A percentile compares a stretch with the other conserved stretches of the same genome.
phyloP scores from a whole-genome alignment of 345 rosid genomes.

The Noccaea bulbosa region DNA sequence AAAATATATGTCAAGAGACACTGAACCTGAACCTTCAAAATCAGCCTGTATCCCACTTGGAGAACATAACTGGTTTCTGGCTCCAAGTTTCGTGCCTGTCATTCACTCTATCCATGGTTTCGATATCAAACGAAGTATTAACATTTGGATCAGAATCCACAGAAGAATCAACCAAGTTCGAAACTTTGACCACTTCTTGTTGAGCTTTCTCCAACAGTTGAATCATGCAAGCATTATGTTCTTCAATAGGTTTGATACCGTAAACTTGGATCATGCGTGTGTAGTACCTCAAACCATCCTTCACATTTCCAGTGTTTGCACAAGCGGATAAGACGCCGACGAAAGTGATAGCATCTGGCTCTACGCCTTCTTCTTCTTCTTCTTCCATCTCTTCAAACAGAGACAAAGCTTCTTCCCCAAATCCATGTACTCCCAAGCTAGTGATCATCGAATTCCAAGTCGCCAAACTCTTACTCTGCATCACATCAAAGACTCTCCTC shows the following conservation, averaged over 20 bases:
- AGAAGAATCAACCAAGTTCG: slow-evolving; percentile 22
- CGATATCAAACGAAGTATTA: slow-evolving; percentile 27
- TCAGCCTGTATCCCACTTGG: slow-evolving; percentile 52
- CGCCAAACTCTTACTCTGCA: slow-evolving; percentile 60
- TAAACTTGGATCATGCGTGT: slow-evolving; percentile 53
- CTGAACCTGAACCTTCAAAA: slow-evolving; percentile 34
- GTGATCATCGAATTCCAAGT: slow-evolving; percentile 85
- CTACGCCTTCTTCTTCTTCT: slow-evolving; percentile 41
- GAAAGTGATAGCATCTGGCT: slow-evolving; percentile 75
- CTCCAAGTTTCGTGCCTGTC: slow-evolving; percentile 21
- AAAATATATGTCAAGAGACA: slow-evolving; percentile 10
- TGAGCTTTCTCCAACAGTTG: slow-evolving; percentile 54
- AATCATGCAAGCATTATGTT: slow-evolving; percentile 68
- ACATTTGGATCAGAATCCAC: slow-evolving; percentile 34
- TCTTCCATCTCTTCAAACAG: slow-evolving; percentile 67
- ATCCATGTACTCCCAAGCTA: slow-evolving; percentile 80
- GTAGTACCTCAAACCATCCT: slow-evolving; percentile 54
- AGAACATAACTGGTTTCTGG: slow-evolving; percentile 30
- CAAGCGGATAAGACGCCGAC: slow-evolving; percentile 77
- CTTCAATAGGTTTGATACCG: slow-evolving; percentile 54
- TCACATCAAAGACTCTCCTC: slow-evolving; percentile 56
- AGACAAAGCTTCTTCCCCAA: slow-evolving; percentile 63
- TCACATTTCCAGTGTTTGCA: slow-evolving; percentile 54
- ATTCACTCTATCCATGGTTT: neutral
- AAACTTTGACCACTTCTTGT: slow-evolving; percentile 37